phyloP scores from a whole-genome alignment of 176 grass and related monocot genomes.

The Cymbopogon citratus region DNA sequence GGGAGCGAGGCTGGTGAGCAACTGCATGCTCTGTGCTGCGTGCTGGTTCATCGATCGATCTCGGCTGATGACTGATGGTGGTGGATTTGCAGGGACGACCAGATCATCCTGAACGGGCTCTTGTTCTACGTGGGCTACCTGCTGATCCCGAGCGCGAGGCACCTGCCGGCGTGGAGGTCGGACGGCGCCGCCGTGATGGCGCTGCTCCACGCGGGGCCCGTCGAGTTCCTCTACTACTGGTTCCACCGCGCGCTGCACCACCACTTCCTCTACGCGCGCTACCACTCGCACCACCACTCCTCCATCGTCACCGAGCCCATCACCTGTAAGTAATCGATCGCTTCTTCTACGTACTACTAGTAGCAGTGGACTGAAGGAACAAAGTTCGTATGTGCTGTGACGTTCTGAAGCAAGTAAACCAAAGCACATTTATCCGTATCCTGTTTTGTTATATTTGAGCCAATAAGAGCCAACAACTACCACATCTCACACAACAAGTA shows the following conservation, averaged over 20 bases:
- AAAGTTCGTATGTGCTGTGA: no score
- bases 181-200: slow-evolving; percentile 49
- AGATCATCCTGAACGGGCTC: no score
- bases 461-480: neutral
- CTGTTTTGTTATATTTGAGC: neutral
- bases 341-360: no score
- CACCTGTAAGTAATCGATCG: slow-evolving; percentile 69
- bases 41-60: no score
- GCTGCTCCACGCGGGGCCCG: slow-evolving; percentile 59
- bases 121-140: neutral
- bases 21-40: no score
- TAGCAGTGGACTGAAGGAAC: no score
- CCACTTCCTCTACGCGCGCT: slow-evolving; percentile 87
- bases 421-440: no score
- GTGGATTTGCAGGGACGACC: no score
- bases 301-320: slow-evolving; percentile 94
- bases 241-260: slow-evolving; percentile 94
- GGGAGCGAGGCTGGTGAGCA: slow-evolving; percentile 81
- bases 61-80: no score
- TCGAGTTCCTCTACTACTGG: slow-evolving; percentile 99
- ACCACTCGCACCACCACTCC: slow-evolving; percentile 83
- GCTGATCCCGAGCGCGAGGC: slow-evolving; percentile 1
- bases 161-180: slow-evolving; percentile 51
- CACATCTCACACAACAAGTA: neutral
- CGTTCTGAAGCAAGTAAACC: no score